These are phyloP conservation scores for Phoenix roebelenii DNA, from an alignment of 176 grass and related monocot genomes.

Conservation along the genomic window DNA sequence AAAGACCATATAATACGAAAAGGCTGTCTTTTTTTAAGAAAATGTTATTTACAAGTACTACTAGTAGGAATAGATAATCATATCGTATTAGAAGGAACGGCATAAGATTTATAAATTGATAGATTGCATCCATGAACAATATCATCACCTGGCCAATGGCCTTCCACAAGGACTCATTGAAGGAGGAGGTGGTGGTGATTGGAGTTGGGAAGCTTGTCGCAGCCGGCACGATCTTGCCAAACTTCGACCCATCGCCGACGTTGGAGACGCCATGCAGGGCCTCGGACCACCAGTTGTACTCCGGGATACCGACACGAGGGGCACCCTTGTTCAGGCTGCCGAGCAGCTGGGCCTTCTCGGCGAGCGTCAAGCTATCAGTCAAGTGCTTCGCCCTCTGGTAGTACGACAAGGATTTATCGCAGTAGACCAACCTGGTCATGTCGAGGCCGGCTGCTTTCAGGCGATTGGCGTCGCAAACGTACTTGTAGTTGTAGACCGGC, in stretches of 20 bases:
- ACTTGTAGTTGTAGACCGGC: background rate
- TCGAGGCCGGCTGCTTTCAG: background rate
- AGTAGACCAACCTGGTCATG: background rate
- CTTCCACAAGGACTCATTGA: background rate
- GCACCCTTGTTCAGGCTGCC: background rate
- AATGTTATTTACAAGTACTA: too few relatives aligned
- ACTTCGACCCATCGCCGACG: conserved; percentile 1
- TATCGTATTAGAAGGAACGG: too few relatives aligned
- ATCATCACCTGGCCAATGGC: background rate
- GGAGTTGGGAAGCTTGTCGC: conserved; percentile 1
- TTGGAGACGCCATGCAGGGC: conserved; percentile 4
- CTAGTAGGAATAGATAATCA: too few relatives aligned
- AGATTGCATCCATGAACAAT: too few relatives aligned
- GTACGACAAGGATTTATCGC: background rate
- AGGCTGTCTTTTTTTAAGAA: too few relatives aligned
- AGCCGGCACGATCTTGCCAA: background rate
- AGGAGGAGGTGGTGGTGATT: background rate
- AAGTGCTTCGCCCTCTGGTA: background rate
- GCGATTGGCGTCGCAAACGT: background rate
- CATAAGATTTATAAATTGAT: too few relatives aligned
- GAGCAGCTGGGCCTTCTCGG: background rate
- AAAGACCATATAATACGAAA: too few relatives aligned
- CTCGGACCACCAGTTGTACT: conserved; percentile 6
- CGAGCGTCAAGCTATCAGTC: background rate
- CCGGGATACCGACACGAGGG: background rate